phyloP scores from a whole-genome alignment of 169 alveolate genomes.

The Ichthyophthirius multifiliis region DNA sequence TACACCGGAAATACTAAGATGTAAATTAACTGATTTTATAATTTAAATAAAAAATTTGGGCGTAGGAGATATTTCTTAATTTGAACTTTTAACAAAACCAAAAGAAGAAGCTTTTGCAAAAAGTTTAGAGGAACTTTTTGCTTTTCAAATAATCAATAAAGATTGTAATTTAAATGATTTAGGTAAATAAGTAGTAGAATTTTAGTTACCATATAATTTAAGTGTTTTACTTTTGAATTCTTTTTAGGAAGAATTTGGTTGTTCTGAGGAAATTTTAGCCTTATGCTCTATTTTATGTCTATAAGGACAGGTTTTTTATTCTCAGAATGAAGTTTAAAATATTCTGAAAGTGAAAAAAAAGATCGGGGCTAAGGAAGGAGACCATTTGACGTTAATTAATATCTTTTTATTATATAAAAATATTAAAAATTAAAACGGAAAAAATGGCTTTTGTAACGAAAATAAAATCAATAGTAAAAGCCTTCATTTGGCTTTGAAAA shows the following conservation, averaged over 20 bases:
- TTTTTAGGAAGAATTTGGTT: conserved; percentile 9
- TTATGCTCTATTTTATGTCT: neutral
- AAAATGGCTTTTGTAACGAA: conserved; percentile 2
- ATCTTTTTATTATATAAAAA: conserved; percentile 98
- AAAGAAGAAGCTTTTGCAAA: conserved; percentile 87
- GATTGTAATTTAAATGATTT: conserved; percentile 94
- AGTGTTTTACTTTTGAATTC: neutral
- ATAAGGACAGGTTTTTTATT: neutral
- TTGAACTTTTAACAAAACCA: neutral
- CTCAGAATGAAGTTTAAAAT: neutral
- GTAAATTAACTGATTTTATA: conserved; percentile 91
- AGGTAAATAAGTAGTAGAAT: conserved; percentile 98
- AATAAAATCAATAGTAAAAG: neutral
- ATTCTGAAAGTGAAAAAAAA: conserved; percentile 1
- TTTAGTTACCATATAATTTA: too few species aligned
- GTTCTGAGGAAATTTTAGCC: neutral
- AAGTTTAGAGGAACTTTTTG: conserved; percentile 96
- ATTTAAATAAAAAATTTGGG: conserved; percentile 7
- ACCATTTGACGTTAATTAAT: conserved; percentile 94
- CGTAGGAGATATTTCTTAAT: conserved; percentile 4
- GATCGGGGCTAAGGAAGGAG: conserved; percentile 81
- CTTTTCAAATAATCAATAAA: conserved; percentile 96
- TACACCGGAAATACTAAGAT: conserved; percentile 96
- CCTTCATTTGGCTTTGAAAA: neutral
- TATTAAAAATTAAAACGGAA: conserved; percentile 40